Base-by-base conservation (phyloP, 2,329 filamentous ascomycete genomes). In the Talaromyces sp. region DNA sequence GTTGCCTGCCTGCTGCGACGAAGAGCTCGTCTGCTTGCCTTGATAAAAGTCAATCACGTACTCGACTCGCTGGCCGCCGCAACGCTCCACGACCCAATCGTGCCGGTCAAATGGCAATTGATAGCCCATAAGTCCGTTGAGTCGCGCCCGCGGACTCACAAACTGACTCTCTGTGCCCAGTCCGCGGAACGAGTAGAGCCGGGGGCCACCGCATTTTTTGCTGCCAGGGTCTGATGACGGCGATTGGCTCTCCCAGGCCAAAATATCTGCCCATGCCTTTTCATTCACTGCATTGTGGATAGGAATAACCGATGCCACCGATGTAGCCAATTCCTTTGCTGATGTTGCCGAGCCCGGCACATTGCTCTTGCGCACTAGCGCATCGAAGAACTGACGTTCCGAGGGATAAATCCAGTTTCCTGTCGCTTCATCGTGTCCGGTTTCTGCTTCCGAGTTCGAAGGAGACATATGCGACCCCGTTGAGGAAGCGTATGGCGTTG, bases 271-370 rank as follows among this genome's bases (percentile, higher is more conserved):
- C 95, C 95, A 99, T 0, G 95, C 95, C 49, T 91, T 84, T 83
- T 99, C 95, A 77, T 99, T 99, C 65, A 99, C 95, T 52, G 95
- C 95, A 74, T 99, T 99, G 79, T 99, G 95, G 70, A 98, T 98
- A 2, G 92, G 95, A 59, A 98, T 93, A 36, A 98, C 93, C 36
- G 90, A 90, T 70, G 85, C 88, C 88, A 97, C 97, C 76, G 96
- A 92, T 6, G 83, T 80, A 0, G 85, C 85, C 15, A 80, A 67
- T 61, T 79, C 77, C 2, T 72, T 72, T 3, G 77, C 69, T 8
- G 75, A 75, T 22, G 70, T 66, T 2, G 75, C 70, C 8, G 77
- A 77, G 82, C 80, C 32, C 85, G 75, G 88, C 63, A 87, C 85
- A 79, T 92, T 86, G 77, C 92, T 89, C 77, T 99, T 99, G 72